phyloP scores from a whole-genome alignment of 1,139 yeast species.

The Candida labiduridarum region DNA sequence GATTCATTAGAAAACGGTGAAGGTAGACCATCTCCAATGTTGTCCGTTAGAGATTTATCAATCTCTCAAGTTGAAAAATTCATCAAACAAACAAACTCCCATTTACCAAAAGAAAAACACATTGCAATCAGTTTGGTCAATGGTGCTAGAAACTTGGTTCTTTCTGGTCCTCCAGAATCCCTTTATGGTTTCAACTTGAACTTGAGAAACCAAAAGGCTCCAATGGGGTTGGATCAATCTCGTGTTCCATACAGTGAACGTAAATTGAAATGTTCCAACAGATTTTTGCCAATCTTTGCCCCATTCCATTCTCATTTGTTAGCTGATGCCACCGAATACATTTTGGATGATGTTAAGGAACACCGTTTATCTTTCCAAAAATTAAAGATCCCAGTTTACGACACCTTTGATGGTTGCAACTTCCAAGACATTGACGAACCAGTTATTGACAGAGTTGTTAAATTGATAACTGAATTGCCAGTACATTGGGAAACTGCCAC shows the following conservation, averaged over 20 bases:
- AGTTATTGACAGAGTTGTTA: constrained; percentile 61
- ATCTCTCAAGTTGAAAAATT: constrained; percentile 75
- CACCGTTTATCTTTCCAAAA: constrained; percentile 62
- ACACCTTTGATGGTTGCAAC: constrained; percentile 84
- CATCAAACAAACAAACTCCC: constrained; percentile 87
- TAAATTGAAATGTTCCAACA: constrained; percentile 86
- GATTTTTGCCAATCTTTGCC: constrained; percentile 92
- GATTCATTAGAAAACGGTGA: constrained; percentile 94
- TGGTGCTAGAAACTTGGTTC: constrained; percentile 94
- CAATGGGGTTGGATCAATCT: constrained; percentile 91
- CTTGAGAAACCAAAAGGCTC: constrained; percentile 92
- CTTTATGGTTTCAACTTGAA: constrained; percentile 92
- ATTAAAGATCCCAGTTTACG: constrained; percentile 84
- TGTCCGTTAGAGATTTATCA: constrained; percentile 86
- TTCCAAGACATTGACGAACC: constrained; percentile 47
- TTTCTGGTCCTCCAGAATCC: constrained; percentile 99
- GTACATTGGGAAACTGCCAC: constrained; percentile 97
- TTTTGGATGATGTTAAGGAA: constrained; percentile 61
- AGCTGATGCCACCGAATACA: constrained; percentile 66
- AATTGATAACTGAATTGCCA: constrained; percentile 83
- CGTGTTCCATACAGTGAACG: constrained; percentile 92
- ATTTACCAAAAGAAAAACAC: constrained; percentile 89
- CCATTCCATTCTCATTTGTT: constrained; percentile 96
- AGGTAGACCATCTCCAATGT: constrained; percentile 97
- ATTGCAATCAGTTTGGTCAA: constrained; percentile 88